These are phyloP conservation scores for Chionographis japonica DNA, from an alignment of 106 monocot genomes.

Conservation along the genomic window DNA sequence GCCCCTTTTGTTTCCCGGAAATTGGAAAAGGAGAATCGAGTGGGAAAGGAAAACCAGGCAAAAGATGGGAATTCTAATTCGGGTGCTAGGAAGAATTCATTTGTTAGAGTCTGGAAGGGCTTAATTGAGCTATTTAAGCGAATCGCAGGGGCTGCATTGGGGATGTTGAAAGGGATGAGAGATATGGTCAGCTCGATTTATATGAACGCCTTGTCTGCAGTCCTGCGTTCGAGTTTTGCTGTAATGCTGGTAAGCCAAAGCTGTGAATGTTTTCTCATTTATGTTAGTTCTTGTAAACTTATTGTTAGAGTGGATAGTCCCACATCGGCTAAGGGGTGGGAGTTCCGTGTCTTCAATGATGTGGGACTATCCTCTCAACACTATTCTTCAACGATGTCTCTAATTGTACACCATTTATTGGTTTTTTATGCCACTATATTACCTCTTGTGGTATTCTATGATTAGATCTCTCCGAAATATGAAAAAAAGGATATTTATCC, in stretches of 20 bases:
- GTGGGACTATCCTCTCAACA: no score
- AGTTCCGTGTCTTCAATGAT: no score
- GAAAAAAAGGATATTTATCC: no score
- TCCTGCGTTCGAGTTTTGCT: constrained; percentile 57
- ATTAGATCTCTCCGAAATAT: no score
- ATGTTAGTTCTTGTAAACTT: no score
- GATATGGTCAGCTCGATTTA: constrained; percentile 43
- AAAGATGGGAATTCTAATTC: constrained; percentile 5
- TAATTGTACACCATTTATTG: no score
- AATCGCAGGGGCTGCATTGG: constrained; percentile 15
- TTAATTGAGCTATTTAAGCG: constrained; percentile 21
- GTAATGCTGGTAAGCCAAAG: constrained; percentile 49
- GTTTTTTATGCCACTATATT: no score
- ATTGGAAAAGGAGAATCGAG: constrained; percentile 9
- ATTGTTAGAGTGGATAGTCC: no score
- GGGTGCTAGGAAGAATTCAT: constrained; percentile 16
- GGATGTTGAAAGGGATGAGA: constrained; percentile 32
- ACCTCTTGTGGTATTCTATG: no score
- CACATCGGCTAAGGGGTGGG: no score
- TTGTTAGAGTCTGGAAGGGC: constrained; percentile 44
- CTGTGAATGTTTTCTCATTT: no score
- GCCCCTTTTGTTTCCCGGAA: constrained; percentile 44
- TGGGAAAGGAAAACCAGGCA: constrained; percentile 2
- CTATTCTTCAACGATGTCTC: no score
- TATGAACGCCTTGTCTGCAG: constrained; percentile 31